Evolutionary conservation across 495 filamentous ascomycete genomes (phyloP), one percentile per base, ranked within the genome.

Genomic region (Cryomyces minteri): DNA sequence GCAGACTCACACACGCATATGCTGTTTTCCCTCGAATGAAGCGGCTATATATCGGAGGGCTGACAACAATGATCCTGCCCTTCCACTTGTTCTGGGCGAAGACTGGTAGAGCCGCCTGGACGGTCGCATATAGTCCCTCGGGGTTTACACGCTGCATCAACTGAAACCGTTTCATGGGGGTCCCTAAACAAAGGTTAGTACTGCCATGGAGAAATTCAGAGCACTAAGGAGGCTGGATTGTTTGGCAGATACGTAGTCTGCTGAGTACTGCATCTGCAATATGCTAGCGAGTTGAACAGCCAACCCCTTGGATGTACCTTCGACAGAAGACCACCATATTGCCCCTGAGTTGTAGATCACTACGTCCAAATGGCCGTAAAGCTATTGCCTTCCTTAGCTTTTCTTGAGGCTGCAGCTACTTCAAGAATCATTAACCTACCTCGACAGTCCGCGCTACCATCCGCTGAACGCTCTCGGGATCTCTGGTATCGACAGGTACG

Each of bases 21-120:
- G 79, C 82, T 1, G 82, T 84, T 70, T 93, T 92, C 7, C 85
- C 85, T 4, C 82, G 59, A 54, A 88, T 88, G 58, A 92, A 92
- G 12, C 85, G 68, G 40, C 72, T 79, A 53, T 92, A 92, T 45
- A 93, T 87, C 0, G 85, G 85, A 39, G 85, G 85, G 47, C 75
- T 80, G 25, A 93, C 82, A 39, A 92, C 84, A 41, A 92, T 66
- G 42, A 92, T 74, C 5, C 85, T 51, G 0, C 73, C 82, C 31
- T 64, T 70, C 61, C 69, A 70, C 4, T 57, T 64, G 45, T 71
- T 69, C 42, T 48, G 56, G 48, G 64, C 62, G 49, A 77, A 76
- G 41, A 74, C 63, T 1, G 83, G 84, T 34, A 92, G 62, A 4
- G 63, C 57, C 11, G 73, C 74, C 47, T 87, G 80, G 5, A 90